Evolutionary conservation across 2,329 filamentous ascomycete genomes (phyloP), one percentile per base, ranked within the genome.

Genomic region (Pleoardoris graminearum): DNA sequence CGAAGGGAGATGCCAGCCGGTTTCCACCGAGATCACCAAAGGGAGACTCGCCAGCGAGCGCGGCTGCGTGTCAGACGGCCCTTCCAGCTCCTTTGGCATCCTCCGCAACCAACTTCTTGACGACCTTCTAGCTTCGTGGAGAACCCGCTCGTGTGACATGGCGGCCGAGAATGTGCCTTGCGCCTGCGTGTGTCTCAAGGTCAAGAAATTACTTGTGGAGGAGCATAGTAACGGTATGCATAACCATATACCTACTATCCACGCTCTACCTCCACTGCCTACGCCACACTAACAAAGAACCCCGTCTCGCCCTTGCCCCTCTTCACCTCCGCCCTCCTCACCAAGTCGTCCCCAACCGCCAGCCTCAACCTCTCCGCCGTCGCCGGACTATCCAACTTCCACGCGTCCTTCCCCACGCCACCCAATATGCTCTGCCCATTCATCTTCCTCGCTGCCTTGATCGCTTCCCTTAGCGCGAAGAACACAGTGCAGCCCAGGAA

Each of bases 401-500:
- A 70, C 11, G 30, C 38, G 23, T 22, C 47, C 38, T 0, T 88
- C 4, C 30, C 52, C 84, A 3, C 87, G 87, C 63, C 85, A 83
- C 60, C 87, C 5, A 41, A 44, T 0, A 57, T 54, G 3, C 17
- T 50, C 49, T 57, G 55, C 27, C 66, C 63, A 51, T 74, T 72
- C 68, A 70, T 83, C 59, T 73, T 79, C 57, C 91, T 80, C 23
- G 90, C 90, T 11, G 85, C 83, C 74, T 86, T 87, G 39, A 95
- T 77, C 19, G 91, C 91, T 72, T 95, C 90, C 35, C 91, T 80
- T 56, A 96, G 87, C 1, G 90, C 91, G 69, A 96, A 96, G 77
- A 95, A 94, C 0, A 94, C 90, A 0, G 84, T 82, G 54, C 85
- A 87, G 11, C 90, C 91, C 83, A 96, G 82, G 70, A 95, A 96